Percentiles rank a stretch among this genome's conserved stretches.
Evolutionary conservation across 2,329 filamentous ascomycete genomes (phyloP).

Genomic region (Botrytis porri): DNA sequence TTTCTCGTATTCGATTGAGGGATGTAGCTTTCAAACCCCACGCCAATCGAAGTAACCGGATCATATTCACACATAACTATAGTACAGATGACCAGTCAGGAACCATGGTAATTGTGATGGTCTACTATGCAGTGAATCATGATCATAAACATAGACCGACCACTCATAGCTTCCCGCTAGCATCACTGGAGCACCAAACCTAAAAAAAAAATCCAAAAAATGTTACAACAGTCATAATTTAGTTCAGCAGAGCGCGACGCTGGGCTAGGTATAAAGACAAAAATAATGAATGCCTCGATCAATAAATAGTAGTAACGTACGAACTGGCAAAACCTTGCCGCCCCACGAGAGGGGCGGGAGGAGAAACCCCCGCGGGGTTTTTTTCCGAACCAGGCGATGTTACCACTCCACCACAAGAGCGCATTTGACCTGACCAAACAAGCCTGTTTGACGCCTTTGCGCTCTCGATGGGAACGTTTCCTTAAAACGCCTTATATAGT

Average conservation of each 20-base stretch:
- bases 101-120: neutral
- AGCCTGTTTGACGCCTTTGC: neutral
- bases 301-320: neutral
- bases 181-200: neutral
- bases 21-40: neutral
- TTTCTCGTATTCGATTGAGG: neutral
- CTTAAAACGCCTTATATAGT: neutral
- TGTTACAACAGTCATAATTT: neutral
- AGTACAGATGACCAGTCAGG: neutral
- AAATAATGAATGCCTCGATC: no score
- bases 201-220: neutral
- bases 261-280: no score
- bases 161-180: neutral
- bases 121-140: neutral
- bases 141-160: neutral
- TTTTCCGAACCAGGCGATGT: neutral
- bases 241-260: neutral
- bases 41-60: neutral
- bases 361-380: conserved; percentile 3
- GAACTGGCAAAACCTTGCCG: neutral
- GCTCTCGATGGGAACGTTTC: neutral
- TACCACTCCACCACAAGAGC: conserved; percentile 1
- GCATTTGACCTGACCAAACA: conserved; percentile 7
- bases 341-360: neutral
- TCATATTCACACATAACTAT: neutral